Evolutionary conservation across 2,329 filamentous ascomycete species (phyloP), one percentile per base, ranked within the genome.

Genomic region (Sphaerulina populicola): DNA sequence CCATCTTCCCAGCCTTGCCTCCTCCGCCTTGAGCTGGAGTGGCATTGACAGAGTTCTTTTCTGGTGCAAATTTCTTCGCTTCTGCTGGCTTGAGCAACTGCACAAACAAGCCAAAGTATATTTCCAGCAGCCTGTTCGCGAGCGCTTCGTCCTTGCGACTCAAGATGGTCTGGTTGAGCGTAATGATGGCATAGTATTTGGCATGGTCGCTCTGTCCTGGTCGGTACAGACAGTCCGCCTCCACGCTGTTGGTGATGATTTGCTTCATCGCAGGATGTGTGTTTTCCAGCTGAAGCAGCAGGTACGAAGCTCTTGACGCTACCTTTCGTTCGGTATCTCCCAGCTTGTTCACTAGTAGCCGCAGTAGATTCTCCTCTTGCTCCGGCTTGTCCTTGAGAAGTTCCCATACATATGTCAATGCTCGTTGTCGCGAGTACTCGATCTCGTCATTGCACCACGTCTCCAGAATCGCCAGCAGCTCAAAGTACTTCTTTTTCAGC

Each of bases 301-400:
- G 78, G 69, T 95, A 94, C 0, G 93, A 97, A 2, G 91, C 85
- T 54, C 90, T 82, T 3, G 93, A 98, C 1, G 93, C 85, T 62
- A 98, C 94, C 70, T 97, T 98, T 67, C 89, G 89, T 59, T 94
- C 88, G 40, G 86, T 87, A 66, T 98, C 93, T 62, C 94, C 91
- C 23, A 98, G 80, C 70, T 98, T 98, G 74, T 97, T 97, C 60
- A 98, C 88, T 52, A 98, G 73, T 50, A 98, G 74, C 48, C 91
- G 83, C 54, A 98, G 74, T 56, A 98, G 73, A 67, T 98, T 98
- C 49, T 91, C 85, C 69, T 98, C 93, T 66, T 98, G 93, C 69
- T 98, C 93, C 0, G 93, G 91, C 71, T 95, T 98, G 68, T 95
- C 90, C 68, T 88, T 93, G 55, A 98, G 74, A 36, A 98, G 74